Evolutionary conservation across 164 flowering plant genomes (phyloP).

Genomic region (Dillenia turbinata): DNA sequence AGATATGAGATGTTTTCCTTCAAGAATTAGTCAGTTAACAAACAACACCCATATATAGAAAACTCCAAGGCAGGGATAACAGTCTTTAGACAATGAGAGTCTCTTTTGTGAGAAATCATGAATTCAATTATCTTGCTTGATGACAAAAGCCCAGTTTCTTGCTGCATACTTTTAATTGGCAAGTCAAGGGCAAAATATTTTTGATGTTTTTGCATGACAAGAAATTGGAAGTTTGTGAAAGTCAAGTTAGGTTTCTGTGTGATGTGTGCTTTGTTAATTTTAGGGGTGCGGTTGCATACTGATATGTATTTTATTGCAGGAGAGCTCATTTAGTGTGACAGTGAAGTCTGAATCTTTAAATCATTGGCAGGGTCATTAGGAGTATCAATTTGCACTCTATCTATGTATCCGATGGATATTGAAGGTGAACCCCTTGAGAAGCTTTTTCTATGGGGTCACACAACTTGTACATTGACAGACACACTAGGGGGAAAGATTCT

Average conservation of each 20-base stretch:
- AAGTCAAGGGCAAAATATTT: not conserved
- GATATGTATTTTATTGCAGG: slow-evolving; percentile 30
- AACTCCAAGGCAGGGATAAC: no score
- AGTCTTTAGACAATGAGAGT: no score
- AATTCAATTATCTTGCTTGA: no score
- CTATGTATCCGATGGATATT: slow-evolving; percentile 32
- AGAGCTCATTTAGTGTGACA: slow-evolving; percentile 28
- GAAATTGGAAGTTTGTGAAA: not conserved
- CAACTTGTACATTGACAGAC: slow-evolving; percentile 44
- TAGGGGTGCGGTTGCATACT: not conserved
- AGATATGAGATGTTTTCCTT: no score
- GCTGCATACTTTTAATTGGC: slow-evolving; percentile 35
- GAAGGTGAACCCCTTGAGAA: slow-evolving; percentile 75
- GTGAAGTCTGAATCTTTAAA: slow-evolving; percentile 44
- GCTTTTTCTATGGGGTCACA: slow-evolving; percentile 90
- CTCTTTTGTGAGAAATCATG: no score
- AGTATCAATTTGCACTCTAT: slow-evolving; percentile 27
- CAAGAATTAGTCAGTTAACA: no score
- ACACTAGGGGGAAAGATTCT: slow-evolving; percentile 27
- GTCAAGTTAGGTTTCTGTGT: not conserved
- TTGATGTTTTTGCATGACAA: no score
- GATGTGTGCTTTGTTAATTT: not conserved
- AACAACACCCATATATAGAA: no score
- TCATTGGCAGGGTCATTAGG: slow-evolving; percentile 55
- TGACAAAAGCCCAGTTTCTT: slow-evolving; percentile 46